These are phyloP conservation scores for Sphaerulina populicola DNA, from an alignment of 2,329 filamentous ascomycete species.

Conservation along the genomic window DNA sequence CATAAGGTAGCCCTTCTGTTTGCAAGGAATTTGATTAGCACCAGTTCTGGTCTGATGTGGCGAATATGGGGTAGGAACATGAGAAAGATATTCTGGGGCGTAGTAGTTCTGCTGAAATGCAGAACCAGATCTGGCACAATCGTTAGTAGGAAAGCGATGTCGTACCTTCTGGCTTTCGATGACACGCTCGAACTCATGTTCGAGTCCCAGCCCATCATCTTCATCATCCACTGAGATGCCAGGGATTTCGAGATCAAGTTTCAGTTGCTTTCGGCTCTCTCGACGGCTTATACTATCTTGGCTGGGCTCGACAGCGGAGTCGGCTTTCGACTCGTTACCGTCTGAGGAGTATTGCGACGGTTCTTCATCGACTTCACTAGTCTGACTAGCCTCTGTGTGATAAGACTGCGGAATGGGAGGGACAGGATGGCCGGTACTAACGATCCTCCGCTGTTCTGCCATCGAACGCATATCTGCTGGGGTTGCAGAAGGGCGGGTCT, in stretches of 20 bases:
- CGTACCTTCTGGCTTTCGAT: constrained; percentile 95
- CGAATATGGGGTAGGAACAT: constrained; percentile 12
- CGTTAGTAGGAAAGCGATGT: constrained; percentile 17
- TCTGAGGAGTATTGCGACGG: constrained; percentile 24
- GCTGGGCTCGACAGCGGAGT: constrained; percentile 21
- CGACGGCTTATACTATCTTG: constrained; percentile 13
- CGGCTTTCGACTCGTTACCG: constrained; percentile 24
- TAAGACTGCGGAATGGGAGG: constrained; percentile 29
- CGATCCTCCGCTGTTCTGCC: constrained; percentile 75
- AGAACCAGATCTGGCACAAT: background rate
- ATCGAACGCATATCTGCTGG: constrained; percentile 76
- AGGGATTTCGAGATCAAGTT: constrained; percentile 59
- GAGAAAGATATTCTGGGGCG: constrained; percentile 7
- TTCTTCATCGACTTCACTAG: constrained; percentile 17
- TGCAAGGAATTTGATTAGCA: constrained; percentile 43
- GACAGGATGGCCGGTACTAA: constrained; percentile 58
- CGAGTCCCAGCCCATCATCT: constrained; percentile 76
- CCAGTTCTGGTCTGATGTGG: constrained; percentile 16
- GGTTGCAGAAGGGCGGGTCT: constrained; percentile 79
- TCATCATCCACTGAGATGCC: constrained; percentile 60
- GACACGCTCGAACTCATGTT: constrained; percentile 87
- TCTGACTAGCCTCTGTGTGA: constrained; percentile 18
- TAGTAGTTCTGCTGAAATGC: background rate
- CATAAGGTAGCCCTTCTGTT: constrained; percentile 97
- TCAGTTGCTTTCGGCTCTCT: constrained; percentile 20